Percentiles rank a stretch among this genome's conserved stretches.
These are phyloP conservation scores for Xylariomycetidae sp. DNA, from an alignment of 2,329 filamentous ascomycete genomes.

Conservation along the genomic window DNA sequence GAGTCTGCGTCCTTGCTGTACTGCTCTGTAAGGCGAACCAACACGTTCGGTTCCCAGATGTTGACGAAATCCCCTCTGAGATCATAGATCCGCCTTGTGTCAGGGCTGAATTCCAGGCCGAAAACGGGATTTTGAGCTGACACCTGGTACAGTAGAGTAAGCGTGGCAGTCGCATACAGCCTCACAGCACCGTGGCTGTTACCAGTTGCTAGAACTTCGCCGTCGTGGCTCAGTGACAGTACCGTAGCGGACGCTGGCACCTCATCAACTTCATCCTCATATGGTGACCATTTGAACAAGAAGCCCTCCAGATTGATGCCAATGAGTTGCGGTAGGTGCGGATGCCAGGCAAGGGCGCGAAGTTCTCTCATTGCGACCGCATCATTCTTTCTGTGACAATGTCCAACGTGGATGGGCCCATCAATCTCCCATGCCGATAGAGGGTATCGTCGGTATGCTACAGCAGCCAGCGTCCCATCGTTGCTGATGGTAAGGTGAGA, in stretches of 20 bases:
- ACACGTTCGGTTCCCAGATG: constrained; percentile 22
- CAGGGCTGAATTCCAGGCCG: constrained; percentile 18
- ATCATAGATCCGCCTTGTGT: constrained; percentile 22
- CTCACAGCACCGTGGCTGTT: constrained; percentile 21
- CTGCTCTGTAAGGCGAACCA: constrained; percentile 13
- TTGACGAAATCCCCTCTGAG: constrained; percentile 22
- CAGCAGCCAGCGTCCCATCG: constrained; percentile 21
- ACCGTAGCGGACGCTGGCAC: constrained; percentile 13
- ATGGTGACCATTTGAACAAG: constrained; percentile 31
- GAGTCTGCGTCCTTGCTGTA: constrained; percentile 1
- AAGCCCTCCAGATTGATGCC: constrained; percentile 27
- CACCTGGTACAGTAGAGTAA: constrained; percentile 23
- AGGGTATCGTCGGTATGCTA: constrained; percentile 25
- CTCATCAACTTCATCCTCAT: constrained; percentile 22
- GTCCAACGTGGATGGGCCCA: constrained; percentile 19
- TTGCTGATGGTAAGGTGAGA: constrained; percentile 22
- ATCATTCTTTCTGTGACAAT: constrained; percentile 18
- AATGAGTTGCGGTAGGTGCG: constrained; percentile 21
- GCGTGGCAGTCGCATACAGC: constrained; percentile 16
- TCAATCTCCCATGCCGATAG: constrained; percentile 25
- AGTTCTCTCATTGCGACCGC: constrained; percentile 16
- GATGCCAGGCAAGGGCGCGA: constrained; percentile 23
- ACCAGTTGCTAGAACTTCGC: constrained; percentile 23
- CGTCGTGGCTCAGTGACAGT: constrained; percentile 21
- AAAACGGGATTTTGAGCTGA: constrained; percentile 19